Conservation (phyloP, 225 moss, liverwort and hornwort genomes). For the Pseudisothecium myosuroides region DNA sequence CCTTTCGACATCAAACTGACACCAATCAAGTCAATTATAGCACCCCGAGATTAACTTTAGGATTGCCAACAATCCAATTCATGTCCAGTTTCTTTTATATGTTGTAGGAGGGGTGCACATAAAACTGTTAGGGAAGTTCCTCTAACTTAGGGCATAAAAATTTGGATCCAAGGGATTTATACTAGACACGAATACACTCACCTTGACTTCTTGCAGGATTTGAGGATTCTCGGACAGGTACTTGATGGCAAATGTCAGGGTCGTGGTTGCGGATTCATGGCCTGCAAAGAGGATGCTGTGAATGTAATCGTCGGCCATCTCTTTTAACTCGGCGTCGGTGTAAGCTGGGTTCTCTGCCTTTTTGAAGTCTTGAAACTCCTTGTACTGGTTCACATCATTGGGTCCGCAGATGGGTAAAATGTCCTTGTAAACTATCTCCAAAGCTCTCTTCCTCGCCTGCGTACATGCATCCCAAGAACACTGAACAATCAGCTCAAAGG, state of each 20-base stretch:
- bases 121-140: not conserved
- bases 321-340: conserved; percentile 7
- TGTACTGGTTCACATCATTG: conserved; percentile 12
- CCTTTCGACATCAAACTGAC: not conserved
- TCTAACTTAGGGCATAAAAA: not conserved
- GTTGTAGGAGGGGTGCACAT: not conserved
- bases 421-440: conserved; percentile 16
- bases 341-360: conserved; percentile 1
- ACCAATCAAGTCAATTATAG: not conserved
- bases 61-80: not conserved
- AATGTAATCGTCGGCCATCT: conserved; percentile 24
- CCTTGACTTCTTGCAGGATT: conserved; percentile 18
- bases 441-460: conserved; percentile 19
- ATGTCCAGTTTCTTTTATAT: not conserved
- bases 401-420: conserved; percentile 10
- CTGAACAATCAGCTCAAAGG: not conserved
- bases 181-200: too few species aligned
- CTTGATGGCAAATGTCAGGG: conserved; percentile 21
- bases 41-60: too few species aligned
- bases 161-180: not conserved
- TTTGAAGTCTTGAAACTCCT: conserved; percentile 6
- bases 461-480: not conserved
- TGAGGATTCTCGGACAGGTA: conserved; percentile 15
- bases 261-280: conserved; percentile 27
- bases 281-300: conserved; percentile 33